Base-by-base conservation (phyloP, 176 grass and related monocot species). In the Eremochloa ophiuroides region DNA sequence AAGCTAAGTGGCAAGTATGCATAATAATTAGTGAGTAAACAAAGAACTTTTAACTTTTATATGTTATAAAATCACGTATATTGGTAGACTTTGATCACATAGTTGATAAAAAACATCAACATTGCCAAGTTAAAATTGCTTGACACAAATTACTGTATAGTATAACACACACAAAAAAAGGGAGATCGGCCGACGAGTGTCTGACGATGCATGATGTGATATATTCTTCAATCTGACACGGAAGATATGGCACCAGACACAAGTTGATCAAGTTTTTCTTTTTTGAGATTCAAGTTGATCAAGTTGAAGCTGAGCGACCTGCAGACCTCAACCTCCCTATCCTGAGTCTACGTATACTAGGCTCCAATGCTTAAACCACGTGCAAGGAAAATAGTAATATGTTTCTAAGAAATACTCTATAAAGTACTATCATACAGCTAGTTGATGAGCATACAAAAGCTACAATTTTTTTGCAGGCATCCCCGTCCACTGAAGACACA, bases 311-410 rank as follows among this genome's bases (percentile, higher is more conserved):
- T 35, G 44, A 80, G 26, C 66, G 74, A 38, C 79, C 38, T 75
- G 42, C 68, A 69, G 40, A 22, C 33, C 70, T 85, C 71, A 85
- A 80, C 87, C 41, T 74, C 82, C 82, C 82, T 84, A 80, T 44
- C 23, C 13, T 1, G 12, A 29, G 76, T 40, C 76, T 85, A 76
- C 28, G 13, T 37, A 61, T 62, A 33, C 53, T 80, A 85, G 70
- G 50, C 65, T 28, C 31, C 41, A 75, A 62, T 88, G 84, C 26
- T 88, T 84, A 76, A 80, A 80, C 75, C 77, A 76, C 22, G 64
- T 85, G 64, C 35, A 13, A 27, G 18, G 34, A 85, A 84, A 80
- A 62, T 64, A 63, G 7, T 41, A 31, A 31, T 69, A 17, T 29
- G 11, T 20, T 30, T 41, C 2, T 74, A 28, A 56, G 51, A 56